Evolutionary conservation across 345 rosid genomes (phyloP).

Genomic region (Diplotaxis tenuifolia): DNA sequence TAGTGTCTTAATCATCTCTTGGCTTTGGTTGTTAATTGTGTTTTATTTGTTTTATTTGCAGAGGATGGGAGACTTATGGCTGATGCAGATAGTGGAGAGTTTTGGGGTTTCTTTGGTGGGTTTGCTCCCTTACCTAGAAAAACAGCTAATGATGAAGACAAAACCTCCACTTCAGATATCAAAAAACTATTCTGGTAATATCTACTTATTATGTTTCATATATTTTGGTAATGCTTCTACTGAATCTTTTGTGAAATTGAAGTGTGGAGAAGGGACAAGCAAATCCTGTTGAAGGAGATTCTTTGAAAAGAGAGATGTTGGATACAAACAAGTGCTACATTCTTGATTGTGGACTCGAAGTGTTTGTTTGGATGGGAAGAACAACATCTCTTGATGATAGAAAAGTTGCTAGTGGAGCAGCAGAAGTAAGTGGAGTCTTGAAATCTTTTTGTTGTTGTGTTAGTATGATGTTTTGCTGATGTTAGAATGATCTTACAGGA

Average conservation of each 20-base stretch:
- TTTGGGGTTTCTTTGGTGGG: constrained; percentile 97
- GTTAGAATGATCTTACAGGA: constrained; percentile 52
- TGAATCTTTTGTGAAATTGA: constrained; percentile 20
- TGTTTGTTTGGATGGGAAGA: constrained; percentile 47
- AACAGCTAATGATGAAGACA: constrained; percentile 58
- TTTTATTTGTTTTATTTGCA: constrained; percentile 31
- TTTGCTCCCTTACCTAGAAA: constrained; percentile 96
- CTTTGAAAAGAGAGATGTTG: constrained; percentile 74
- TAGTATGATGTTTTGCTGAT: constrained; percentile 26
- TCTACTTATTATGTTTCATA: constrained; percentile 7
- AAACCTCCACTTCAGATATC: constrained; percentile 39
- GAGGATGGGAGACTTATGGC: constrained; percentile 99
- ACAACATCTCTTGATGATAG: constrained; percentile 42
- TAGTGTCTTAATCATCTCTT: constrained; percentile 12
- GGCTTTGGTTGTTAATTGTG: constrained; percentile 21
- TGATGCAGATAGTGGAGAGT: constrained; percentile 95
- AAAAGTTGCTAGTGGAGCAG: constrained; percentile 40
- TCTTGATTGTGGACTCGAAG: constrained; percentile 42
- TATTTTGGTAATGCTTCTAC: constrained; percentile 25
- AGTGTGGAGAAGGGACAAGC: constrained; percentile 87
- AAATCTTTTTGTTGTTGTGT: constrained; percentile 1
- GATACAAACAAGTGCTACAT: constrained; percentile 66
- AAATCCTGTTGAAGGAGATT: constrained; percentile 62
- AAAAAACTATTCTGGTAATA: constrained; percentile 64
- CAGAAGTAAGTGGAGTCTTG: constrained; percentile 28